Conservation (phyloP, 495 filamentous ascomycete species). For the Gamarada debralockiae region DNA sequence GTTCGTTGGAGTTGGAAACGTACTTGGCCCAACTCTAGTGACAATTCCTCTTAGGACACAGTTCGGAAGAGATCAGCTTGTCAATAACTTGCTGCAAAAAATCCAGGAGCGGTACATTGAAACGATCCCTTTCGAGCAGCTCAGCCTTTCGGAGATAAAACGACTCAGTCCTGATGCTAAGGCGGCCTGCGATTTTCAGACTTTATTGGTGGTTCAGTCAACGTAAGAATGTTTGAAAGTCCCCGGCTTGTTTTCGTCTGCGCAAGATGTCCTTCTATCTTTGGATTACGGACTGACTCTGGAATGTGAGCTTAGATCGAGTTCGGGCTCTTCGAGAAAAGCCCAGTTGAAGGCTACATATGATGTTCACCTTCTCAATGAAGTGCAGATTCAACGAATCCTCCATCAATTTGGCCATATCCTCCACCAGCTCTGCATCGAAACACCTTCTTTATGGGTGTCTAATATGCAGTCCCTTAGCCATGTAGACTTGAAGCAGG, state of each 20-base stretch:
- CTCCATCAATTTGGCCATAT: conserved; percentile 20
- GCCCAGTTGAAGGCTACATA: conserved; percentile 7
- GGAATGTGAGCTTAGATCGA: too few species aligned
- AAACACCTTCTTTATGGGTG: too few species aligned
- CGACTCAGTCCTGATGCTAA: conserved; percentile 56
- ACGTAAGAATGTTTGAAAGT: background rate
- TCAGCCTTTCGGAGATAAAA: conserved; percentile 67
- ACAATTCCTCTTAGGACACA: conserved; percentile 58
- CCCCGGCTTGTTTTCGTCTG: conserved; percentile 4
- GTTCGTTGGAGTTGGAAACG: conserved; percentile 44
- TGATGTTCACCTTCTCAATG: conserved; percentile 14
- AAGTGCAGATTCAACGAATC: conserved; percentile 16
- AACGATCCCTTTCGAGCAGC: conserved; percentile 59
- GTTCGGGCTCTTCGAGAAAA: too few species aligned
- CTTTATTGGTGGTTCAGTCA: conserved; percentile 27
- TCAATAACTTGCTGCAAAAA: background rate
- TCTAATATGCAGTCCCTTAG: too few species aligned
- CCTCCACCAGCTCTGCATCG: conserved; percentile 6
- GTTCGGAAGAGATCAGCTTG: background rate
- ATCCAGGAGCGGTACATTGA: conserved; percentile 36
- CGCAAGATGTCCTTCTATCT: conserved; percentile 23
- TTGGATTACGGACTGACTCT: conserved; percentile 3
- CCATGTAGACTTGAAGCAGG: too few species aligned
- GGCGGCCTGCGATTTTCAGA: conserved; percentile 62
- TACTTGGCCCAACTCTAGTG: conserved; percentile 58